Base-by-base conservation (phyloP, 2,329 filamentous ascomycete genomes). In the Nannizziopsis arthrosporioides region DNA sequence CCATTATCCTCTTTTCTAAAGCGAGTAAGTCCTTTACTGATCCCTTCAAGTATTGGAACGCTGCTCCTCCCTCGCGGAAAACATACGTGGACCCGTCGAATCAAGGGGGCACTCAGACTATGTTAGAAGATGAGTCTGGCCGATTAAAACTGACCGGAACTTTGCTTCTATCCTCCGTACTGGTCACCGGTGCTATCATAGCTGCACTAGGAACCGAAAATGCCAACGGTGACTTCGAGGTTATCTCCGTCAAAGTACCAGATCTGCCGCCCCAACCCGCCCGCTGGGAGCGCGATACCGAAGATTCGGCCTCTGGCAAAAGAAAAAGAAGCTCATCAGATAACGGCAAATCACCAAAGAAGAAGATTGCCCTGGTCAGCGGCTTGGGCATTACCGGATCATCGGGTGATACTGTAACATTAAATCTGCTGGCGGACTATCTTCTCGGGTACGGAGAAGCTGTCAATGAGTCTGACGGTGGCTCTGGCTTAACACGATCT, bases 161-260 rank as follows among this genome's bases (percentile, higher is more conserved):
- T 37, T 65, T 79, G 15, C 69, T 98, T 42, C 72, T 75, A 53
- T 74, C 76, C 1, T 74, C 84, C 18, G 73, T 86, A 51, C 75
- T 96, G 6, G 90, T 94, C 2, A 98, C 92, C 0, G 92, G 92
- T 19, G 93, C 86, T 58, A 88, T 98, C 58, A 77, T 96, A 37
- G 89, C 88, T n/a, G 88, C 89, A 2, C 79, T 98, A 70, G 92
- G 92, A 32, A 94, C 88, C 0, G 92, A 98, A 63, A 95, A 94
- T 59, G 74, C 79, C 45, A 83, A 90, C 66, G 92, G 92, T 54
- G 86, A 94, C 57, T 88, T 98, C 52, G 88, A 96, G 58, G 84
- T 94, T 5, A 75, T 96, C 36, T 90, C 94, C 65, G 74, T 94
- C 56, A 86, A 89, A 60, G 81, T 94, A 38, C 85, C 92, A 5